Evolutionary conservation across 257 asterid genomes (phyloP).

Genomic region (Misopates orontium): DNA sequence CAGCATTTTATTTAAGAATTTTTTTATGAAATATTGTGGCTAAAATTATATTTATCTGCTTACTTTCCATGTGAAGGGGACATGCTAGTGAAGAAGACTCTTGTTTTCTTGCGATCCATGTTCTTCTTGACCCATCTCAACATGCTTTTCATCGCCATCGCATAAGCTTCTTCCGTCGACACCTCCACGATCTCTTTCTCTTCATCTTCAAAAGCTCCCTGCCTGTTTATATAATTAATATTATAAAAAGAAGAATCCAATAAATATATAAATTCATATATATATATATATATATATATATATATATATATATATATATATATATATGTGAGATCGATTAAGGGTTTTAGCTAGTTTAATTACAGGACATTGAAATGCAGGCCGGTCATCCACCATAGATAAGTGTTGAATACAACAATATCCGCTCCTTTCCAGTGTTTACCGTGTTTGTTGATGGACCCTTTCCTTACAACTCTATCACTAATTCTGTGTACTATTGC

Average conservation of each 20-base stretch:
- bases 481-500: conserved; percentile 43
- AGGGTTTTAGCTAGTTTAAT: no score
- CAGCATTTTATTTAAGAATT: no score
- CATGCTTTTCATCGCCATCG: conserved; percentile 71
- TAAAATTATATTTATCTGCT: no score
- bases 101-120: conserved; percentile 47
- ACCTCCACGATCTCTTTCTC: conserved; percentile 45
- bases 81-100: conserved; percentile 73
- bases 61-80: conserved; percentile 69
- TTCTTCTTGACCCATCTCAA: conserved; percentile 56
- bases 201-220: conserved; percentile 48
- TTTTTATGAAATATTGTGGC: no score
- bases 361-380: conserved; percentile 42
- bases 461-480: conserved; percentile 46
- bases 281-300: no score
- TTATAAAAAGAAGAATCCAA: no score
- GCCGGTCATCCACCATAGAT: conserved; percentile 67
- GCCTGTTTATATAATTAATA: conserved; percentile 35
- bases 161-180: conserved; percentile 61
- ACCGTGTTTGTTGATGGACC: conserved; percentile 61
- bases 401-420: conserved; percentile 54
- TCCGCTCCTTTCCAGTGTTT: conserved; percentile 60
- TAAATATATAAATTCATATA: no score
- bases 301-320: no score
- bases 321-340: no score